Evolutionary conservation across 2,329 filamentous ascomycete species (phyloP).

Genomic region (Aspergillus eucalypticola): DNA sequence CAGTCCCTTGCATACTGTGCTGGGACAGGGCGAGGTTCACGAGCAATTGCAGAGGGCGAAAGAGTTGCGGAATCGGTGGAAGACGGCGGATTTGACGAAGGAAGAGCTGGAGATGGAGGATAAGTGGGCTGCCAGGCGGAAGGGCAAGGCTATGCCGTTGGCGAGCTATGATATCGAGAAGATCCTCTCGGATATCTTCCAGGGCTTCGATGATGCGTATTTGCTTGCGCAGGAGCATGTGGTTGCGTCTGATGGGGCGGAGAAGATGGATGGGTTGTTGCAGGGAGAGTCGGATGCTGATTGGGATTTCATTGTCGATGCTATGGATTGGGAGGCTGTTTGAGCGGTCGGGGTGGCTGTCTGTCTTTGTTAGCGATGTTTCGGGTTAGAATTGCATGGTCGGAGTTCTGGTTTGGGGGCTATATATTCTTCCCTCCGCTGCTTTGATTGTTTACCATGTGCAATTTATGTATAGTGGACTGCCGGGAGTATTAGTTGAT

Average conservation of each 20-base stretch:
- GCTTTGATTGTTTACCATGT: too few species aligned
- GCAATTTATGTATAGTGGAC: too few species aligned
- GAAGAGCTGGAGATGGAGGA: slow-evolving; percentile 26
- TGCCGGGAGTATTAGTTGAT: too few species aligned
- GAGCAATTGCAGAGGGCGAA: slow-evolving; percentile 66
- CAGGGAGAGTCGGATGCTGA: slow-evolving; percentile 42
- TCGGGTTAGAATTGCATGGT: too few species aligned
- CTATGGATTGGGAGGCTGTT: slow-evolving; percentile 59
- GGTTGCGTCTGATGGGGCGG: slow-evolving; percentile 19
- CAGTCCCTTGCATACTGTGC: slow-evolving; percentile 58
- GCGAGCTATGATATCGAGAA: slow-evolving; percentile 62
- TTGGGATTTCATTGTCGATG: slow-evolving; percentile 61
- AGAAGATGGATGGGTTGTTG: background rate
- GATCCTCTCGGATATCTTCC: slow-evolving; percentile 60
- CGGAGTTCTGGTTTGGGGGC: too few species aligned
- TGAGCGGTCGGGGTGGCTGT: slow-evolving; percentile 11
- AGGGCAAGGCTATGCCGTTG: slow-evolving; percentile 42
- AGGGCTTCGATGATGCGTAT: slow-evolving; percentile 61
- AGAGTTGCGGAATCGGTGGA: slow-evolving; percentile 71
- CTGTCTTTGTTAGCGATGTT: too few species aligned
- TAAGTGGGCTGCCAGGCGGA: slow-evolving; percentile 23
- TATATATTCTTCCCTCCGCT: too few species aligned
- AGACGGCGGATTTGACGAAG: slow-evolving; percentile 59
- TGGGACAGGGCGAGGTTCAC: slow-evolving; percentile 59
- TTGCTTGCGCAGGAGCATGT: slow-evolving; percentile 53